These are phyloP conservation scores for Ajuga chamaepitys DNA, from an alignment of 257 asterid species.

Conservation along the genomic window DNA sequence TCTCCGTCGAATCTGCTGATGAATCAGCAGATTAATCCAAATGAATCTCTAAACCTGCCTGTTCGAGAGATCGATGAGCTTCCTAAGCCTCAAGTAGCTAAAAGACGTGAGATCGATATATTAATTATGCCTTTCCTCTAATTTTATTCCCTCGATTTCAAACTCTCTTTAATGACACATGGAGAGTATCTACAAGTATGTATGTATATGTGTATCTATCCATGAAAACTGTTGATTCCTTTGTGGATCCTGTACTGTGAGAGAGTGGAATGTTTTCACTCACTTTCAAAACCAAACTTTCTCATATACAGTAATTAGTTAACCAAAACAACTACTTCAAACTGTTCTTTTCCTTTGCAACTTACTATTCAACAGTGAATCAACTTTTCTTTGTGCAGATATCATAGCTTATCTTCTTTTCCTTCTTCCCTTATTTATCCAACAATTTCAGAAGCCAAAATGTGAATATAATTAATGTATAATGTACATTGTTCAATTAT, in stretches of 20 bases:
- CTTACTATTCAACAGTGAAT: conserved; percentile 22
- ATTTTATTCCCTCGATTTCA: background rate
- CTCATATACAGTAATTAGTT: conserved; percentile 12
- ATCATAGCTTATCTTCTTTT: background rate
- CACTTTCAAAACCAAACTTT: conserved; percentile 17
- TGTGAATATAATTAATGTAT: background rate
- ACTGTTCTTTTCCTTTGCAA: background rate
- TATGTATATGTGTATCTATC: background rate
- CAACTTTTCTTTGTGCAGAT: conserved; percentile 1
- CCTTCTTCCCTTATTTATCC: background rate
- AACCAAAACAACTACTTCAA: conserved; percentile 20
- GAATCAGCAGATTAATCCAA: conserved; percentile 48
- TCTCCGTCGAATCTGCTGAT: conserved; percentile 55
- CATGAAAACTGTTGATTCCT: background rate
- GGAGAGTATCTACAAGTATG: too few relatives aligned
- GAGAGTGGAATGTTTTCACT: background rate
- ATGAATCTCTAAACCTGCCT: conserved; percentile 47
- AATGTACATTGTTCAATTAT: background rate
- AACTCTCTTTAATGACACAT: too few relatives aligned
- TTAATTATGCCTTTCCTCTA: background rate
- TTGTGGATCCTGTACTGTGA: background rate
- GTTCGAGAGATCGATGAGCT: conserved; percentile 79
- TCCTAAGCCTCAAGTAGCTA: conserved; percentile 79
- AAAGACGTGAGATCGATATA: conserved; percentile 59
- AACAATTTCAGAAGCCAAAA: background rate